These are phyloP conservation scores for Pythium aristosporum DNA, from an alignment of 352 stramenopile species.

Conservation along the genomic window DNA sequence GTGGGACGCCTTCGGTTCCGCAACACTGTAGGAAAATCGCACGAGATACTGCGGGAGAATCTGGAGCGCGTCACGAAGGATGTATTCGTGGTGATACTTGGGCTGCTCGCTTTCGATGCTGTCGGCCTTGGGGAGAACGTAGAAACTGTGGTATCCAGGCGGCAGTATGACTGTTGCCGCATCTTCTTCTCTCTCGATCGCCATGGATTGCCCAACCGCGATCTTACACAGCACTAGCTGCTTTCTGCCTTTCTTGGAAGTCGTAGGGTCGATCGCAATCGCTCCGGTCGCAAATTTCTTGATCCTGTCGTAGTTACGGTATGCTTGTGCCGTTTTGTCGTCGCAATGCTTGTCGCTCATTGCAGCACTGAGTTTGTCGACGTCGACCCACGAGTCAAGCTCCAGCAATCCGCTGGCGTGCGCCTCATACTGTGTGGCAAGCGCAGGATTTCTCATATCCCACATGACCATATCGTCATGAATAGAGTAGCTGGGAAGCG, in stretches of 20 bases:
- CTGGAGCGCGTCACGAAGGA: conserved; percentile 57
- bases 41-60: conserved; percentile 75
- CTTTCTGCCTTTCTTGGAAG: conserved; percentile 26
- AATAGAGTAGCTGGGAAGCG: conserved; percentile 45
- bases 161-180: conserved; percentile 37
- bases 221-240: conserved; percentile 80
- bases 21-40: conserved; percentile 47
- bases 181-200: conserved; percentile 47
- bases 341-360: conserved; percentile 49
- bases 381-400: conserved; percentile 73
- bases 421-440: conserved; percentile 59
- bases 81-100: conserved; percentile 64
- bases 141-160: conserved; percentile 74
- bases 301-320: conserved; percentile 36
- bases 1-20: conserved; percentile 29
- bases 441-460: conserved; percentile 67
- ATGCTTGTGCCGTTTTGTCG: neutral
- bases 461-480: conserved; percentile 64
- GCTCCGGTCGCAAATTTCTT: conserved; percentile 69
- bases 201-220: conserved; percentile 58
- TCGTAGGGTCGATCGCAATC: conserved; percentile 35
- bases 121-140: conserved; percentile 28
- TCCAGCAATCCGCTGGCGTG: conserved; percentile 49
- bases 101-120: neutral
- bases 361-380: conserved; percentile 60